Evolutionary conservation across 2,329 filamentous ascomycete species (phyloP), one percentile per base, ranked within the genome.

Genomic region (Penicillium sp.): DNA sequence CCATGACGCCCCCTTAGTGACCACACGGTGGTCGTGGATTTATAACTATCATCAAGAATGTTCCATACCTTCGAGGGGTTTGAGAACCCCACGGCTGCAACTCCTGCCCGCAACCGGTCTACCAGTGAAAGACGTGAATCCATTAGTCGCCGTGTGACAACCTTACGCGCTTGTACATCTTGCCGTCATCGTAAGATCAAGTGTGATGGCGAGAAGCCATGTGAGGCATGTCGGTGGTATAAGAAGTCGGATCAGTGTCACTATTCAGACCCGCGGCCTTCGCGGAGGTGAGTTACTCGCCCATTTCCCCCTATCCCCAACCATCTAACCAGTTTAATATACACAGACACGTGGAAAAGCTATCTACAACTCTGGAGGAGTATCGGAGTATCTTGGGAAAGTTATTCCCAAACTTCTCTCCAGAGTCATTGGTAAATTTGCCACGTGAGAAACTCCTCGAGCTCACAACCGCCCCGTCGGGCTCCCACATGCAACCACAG

Each of bases 151-250:
- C 63, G 74, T 53, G 70, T 74, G 35, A 76, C 74, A 10, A 76
- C 73, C 7, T 62, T 75, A 16, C 72, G 74, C 11, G 88, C 88
- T 37, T 91, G 88, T 71, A 86, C 88, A 46, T 88, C 89, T 66
- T 91, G 89, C 76, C 87, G 91, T 69, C 82, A 89, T 63, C 83
- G 89, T 59, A 94, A 93, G 74, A 93, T 93, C 53, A 87, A 90
- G 61, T 94, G 90, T 69, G 89, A 92, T 76, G 90, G 90, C 53
- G 84, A 87, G 62, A 87, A 90, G 68, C 90, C 90, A 11, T 94
- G 90, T 69, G 88, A 89, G 37, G 89, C 92, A 70, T 94, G 90
- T 70, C 82, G 89, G 56, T 92, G 89, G 72, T 92, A 90, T 70
- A 85, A 90, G 55, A 89, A 89, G 60, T 87, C 89, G 4, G 89